phyloP scores from a whole-genome alignment of 805 yeast genomes.

The Candida railenensis region DNA sequence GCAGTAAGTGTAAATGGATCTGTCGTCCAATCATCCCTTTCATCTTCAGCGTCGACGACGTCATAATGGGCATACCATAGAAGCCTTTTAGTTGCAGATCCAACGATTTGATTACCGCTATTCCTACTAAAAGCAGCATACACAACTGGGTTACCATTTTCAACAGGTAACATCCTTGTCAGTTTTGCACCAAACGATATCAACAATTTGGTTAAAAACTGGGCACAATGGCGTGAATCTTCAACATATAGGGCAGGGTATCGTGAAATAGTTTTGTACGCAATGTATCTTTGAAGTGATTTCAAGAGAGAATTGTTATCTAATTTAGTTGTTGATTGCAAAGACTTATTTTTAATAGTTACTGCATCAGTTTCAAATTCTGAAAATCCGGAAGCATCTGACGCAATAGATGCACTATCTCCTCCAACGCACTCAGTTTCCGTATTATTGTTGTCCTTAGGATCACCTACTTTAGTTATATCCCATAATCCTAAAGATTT shows the following conservation, averaged over 20 bases:
- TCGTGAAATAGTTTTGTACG: conserved; percentile 77
- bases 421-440: neutral
- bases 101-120: conserved; percentile 1
- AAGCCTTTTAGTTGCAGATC: conserved; percentile 35
- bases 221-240: conserved; percentile 86
- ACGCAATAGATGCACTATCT: neutral
- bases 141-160: conserved; percentile 82
- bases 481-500: conserved; percentile 76
- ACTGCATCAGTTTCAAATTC: neutral
- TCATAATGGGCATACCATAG: conserved; percentile 97
- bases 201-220: conserved; percentile 61
- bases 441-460: neutral
- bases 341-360: conserved; percentile 4
- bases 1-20: conserved; percentile 78
- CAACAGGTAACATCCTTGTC: conserved; percentile 68
- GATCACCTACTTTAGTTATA: conserved; percentile 24
- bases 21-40: conserved; percentile 63
- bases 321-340: conserved; percentile 24
- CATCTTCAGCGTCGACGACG: conserved; percentile 75
- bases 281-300: conserved; percentile 59
- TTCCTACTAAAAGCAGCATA: conserved; percentile 67
- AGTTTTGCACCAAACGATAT: conserved; percentile 67
- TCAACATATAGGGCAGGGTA: conserved; percentile 65
- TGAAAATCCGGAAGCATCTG: neutral
- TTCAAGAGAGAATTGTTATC: conserved; percentile 62